A percentile compares a stretch with the other conserved stretches of the same genome.
Evolutionary conservation across 2,329 filamentous ascomycete genomes (phyloP).

Genomic region (Fusarium euwallaceae): DNA sequence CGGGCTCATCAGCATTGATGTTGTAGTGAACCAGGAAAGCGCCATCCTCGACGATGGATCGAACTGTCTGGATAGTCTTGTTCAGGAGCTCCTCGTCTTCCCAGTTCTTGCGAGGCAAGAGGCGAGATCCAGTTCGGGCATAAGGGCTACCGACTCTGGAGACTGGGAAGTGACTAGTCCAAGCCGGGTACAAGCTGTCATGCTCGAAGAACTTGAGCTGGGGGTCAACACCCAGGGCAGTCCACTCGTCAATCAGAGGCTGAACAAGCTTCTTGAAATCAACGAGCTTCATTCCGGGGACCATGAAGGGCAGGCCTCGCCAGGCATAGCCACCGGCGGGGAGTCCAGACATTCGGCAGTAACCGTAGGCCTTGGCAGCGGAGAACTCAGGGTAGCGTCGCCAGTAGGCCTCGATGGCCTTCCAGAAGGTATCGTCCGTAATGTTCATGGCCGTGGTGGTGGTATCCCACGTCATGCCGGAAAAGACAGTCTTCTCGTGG

Average conservation of each 20-base stretch:
- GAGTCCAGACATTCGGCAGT: slow-evolving; percentile 21
- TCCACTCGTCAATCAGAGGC: slow-evolving; percentile 48
- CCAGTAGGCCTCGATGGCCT: slow-evolving; percentile 50
- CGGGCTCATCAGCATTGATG: slow-evolving; percentile 39
- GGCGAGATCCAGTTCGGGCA: slow-evolving; percentile 52
- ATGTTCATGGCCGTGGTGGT: slow-evolving; percentile 47
- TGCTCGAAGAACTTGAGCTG: slow-evolving; percentile 51
- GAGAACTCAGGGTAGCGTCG: slow-evolving; percentile 48
- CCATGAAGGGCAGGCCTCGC: slow-evolving; percentile 35
- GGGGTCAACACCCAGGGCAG: slow-evolving; percentile 47
- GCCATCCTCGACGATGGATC: slow-evolving; percentile 39
- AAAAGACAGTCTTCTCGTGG: slow-evolving; percentile 49
- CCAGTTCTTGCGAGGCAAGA: slow-evolving; percentile 54
- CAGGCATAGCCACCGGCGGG: neutral
- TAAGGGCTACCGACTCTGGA: slow-evolving; percentile 36
- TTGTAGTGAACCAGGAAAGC: slow-evolving; percentile 44
- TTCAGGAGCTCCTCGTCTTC: slow-evolving; percentile 28
- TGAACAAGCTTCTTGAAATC: slow-evolving; percentile 51
- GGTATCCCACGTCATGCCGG: slow-evolving; percentile 54
- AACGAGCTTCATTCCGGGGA: slow-evolving; percentile 50
- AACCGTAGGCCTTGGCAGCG: slow-evolving; percentile 46
- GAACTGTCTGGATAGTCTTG: slow-evolving; percentile 39
- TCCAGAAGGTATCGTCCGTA: slow-evolving; percentile 51
- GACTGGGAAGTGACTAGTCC: slow-evolving; percentile 56
- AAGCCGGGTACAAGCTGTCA: slow-evolving; percentile 54